Evolutionary conservation across 768 basidiomycete genomes (phyloP), one percentile per base, ranked within the genome.

Genomic region (Mycena galopus): DNA sequence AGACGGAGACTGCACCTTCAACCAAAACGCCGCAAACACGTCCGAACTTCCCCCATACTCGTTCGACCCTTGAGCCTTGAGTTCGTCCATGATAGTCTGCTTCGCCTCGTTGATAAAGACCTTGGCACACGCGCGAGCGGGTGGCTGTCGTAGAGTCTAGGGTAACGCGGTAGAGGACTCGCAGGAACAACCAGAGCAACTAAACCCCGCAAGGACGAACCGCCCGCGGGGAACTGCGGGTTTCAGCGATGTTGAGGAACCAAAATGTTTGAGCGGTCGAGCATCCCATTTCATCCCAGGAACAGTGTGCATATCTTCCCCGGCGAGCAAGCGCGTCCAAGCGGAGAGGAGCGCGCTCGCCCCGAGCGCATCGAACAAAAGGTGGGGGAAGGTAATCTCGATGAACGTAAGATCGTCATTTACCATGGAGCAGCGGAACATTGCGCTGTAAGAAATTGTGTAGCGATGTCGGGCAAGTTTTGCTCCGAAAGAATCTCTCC

Each of bases 221-320:
- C 58, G 60, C 23, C 50, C 65, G 10, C 61, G n/a, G 30, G 35
- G 23, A 10, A 12, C 16, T 16, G 10, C 30, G 4, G 8, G 14
- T 37, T 37, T 14, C 35, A 37, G 8, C 6, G 35, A 27, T n/a
- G 9, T 12, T 32, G 56, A 27, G 3, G 21, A 21, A 21, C 29
- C 30, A 6, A 3, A 16, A 35, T 35, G 21, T 9, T 17, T n/a
- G 16, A 68, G 55, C 10, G 62, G 67, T 16, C 16, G 35, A 17
- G 21, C 16, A 11, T 68, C 57, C 71, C 71, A 72, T 9, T 42
- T 30, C 71, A 67, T 67, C 21, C 66, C 71, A 3, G 37, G 51
- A 16, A 67, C 58, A 19, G 35, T 17, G 21, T 73, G 66, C 10
- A 73, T 42, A 17, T 42, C 55, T 12, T 59, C 62, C 3, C 67